Conservation (phyloP, 768 basidiomycete species). For the Kwoniella sp. region DNA sequence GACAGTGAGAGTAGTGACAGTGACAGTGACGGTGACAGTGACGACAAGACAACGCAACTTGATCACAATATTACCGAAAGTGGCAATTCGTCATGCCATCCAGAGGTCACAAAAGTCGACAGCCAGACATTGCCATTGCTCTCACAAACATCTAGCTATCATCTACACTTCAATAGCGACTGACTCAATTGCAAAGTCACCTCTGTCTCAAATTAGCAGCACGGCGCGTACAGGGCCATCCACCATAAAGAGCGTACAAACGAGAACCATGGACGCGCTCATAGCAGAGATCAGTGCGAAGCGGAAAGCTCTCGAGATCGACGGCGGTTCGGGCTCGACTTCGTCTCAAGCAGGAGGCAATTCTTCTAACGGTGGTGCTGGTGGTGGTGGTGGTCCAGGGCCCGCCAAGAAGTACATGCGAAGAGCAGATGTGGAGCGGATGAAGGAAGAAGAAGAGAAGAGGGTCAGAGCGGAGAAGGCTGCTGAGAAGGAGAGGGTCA, state of each 20-base stretch:
- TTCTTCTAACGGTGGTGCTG: background rate
- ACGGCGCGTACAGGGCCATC: background rate
- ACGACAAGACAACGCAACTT: background rate
- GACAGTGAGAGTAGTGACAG: background rate
- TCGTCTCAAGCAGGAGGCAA: constrained; percentile 49
- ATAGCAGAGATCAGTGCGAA: constrained; percentile 86
- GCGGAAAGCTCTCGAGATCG: constrained; percentile 70
- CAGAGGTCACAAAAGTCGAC: background rate
- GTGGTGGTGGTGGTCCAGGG: background rate
- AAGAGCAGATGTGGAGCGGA: constrained; percentile 80
- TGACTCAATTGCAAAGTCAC: no score
- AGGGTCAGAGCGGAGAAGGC: constrained; percentile 44
- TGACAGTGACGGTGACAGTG: background rate
- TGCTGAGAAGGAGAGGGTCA: constrained; percentile 42
- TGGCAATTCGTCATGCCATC: constrained; percentile 13
- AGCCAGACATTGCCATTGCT: background rate
- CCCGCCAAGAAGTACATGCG: constrained; percentile 77
- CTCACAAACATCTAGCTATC: background rate
- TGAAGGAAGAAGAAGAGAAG: constrained; percentile 58
- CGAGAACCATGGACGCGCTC: constrained; percentile 81
- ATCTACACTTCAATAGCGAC: no score
- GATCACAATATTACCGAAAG: constrained; percentile 6
- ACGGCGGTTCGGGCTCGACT: constrained; percentile 35
- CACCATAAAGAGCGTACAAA: no score
- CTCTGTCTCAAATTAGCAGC: no score